Evolutionary conservation across 164 flowering plant species (phyloP).

Genomic region (Tinospora cordifolia): DNA sequence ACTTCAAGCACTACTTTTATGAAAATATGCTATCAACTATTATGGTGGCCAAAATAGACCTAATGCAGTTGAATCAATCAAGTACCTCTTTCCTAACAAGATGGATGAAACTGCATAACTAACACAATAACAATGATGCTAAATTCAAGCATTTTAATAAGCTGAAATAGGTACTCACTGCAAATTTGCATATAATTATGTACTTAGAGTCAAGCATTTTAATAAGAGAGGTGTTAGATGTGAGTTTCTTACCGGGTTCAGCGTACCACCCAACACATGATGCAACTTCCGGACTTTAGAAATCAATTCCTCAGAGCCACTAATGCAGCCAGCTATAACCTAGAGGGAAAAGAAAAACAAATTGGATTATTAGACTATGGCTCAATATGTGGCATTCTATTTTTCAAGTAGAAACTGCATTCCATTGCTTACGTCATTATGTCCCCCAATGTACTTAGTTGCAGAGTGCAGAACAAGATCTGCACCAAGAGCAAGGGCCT

Average conservation of each 20-base stretch:
- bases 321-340: slow-evolving; percentile 91
- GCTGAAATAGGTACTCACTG: too few species aligned
- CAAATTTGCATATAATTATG: too few species aligned
- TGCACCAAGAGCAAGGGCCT: slow-evolving; percentile 90
- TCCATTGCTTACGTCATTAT: slow-evolving; percentile 62
- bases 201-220: too few species aligned
- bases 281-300: slow-evolving; percentile 65
- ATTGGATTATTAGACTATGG: neutral
- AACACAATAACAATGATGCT: neutral
- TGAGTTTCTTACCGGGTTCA: slow-evolving; percentile 67
- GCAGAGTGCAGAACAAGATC: slow-evolving; percentile 88
- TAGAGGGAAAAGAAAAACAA: slow-evolving; percentile 18
- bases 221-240: neutral
- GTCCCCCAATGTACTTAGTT: slow-evolving; percentile 86
- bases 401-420: neutral
- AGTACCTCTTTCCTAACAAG: neutral
- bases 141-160: neutral
- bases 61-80: neutral
- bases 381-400: neutral
- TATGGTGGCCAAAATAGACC: neutral
- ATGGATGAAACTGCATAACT: neutral
- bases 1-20: neutral
- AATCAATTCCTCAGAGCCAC: slow-evolving; percentile 66
- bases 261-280: slow-evolving; percentile 81
- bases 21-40: neutral